phyloP scores from a whole-genome alignment of 495 filamentous ascomycete genomes.

The Xylaria scruposa region DNA sequence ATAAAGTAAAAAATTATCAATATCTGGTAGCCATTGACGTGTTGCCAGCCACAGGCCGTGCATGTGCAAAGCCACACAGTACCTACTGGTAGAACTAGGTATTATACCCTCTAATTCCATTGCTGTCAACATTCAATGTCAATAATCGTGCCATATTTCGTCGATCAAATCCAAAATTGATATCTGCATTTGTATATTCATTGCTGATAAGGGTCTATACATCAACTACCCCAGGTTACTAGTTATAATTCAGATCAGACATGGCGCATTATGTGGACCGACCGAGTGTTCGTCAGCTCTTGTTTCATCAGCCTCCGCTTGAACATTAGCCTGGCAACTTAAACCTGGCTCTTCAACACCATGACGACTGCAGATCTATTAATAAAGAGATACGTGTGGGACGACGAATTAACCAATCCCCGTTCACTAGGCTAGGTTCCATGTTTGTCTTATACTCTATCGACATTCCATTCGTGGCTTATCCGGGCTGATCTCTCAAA shows the following conservation, averaged over 20 bases:
- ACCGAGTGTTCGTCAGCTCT: conserved; percentile 13
- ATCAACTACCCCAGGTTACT: background rate
- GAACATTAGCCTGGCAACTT: background rate
- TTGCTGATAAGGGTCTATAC: background rate
- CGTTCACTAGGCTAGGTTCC: background rate
- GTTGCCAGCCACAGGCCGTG: too few species aligned
- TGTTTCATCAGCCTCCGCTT: conserved; percentile 13
- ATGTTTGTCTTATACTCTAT: background rate
- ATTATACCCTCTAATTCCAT: background rate
- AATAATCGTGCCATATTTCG: background rate
- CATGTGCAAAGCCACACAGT: background rate
- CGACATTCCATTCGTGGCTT: conserved; percentile 13
- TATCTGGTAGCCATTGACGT: too few species aligned
- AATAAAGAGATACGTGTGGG: background rate
- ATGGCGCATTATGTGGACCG: conserved; percentile 9
- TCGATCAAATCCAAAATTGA: background rate
- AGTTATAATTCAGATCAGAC: background rate
- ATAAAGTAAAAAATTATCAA: too few species aligned
- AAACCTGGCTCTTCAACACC: background rate
- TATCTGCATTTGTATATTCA: background rate
- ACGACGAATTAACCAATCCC: background rate
- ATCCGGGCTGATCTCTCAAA: background rate
- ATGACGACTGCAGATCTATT: conserved; percentile 13
- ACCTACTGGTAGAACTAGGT: background rate
- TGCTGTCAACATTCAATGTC: background rate